These are phyloP conservation scores for Voacanga thouarsii DNA, from an alignment of 257 asterid genomes.

Conservation along the genomic window DNA sequence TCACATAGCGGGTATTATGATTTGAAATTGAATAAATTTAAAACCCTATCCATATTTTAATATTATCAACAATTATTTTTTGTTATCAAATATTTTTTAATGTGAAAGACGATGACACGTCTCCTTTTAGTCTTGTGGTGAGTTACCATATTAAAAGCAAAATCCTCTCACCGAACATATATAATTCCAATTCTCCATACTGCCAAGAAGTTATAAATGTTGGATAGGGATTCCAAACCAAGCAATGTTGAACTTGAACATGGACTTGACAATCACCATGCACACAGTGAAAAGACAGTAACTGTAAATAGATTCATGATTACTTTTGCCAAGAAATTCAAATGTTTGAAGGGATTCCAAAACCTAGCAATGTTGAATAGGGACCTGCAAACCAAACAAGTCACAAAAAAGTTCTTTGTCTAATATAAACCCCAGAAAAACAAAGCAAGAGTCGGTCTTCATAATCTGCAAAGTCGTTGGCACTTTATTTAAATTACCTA, in stretches of 20 bases:
- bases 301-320: slow-evolving; percentile 10
- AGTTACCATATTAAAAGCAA: not conserved
- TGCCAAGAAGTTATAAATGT: not conserved
- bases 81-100: too few relatives aligned
- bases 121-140: not conserved
- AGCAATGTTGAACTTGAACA: not conserved
- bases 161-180: not conserved
- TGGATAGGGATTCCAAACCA: not conserved
- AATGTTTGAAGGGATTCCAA: not conserved
- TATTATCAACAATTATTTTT: too few relatives aligned
- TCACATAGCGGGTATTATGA: slow-evolving; percentile 24
- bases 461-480: slow-evolving; percentile 52
- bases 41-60: too few relatives aligned
- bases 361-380: not conserved
- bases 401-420: slow-evolving; percentile 9
- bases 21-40: not conserved
- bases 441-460: slow-evolving; percentile 20
- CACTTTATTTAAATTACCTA: slow-evolving; percentile 54
- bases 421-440: not conserved
- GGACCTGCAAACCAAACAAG: slow-evolving; percentile 1
- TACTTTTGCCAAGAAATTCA: not conserved
- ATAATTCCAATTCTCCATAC: not conserved
- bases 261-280: too few relatives aligned
- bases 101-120: too few relatives aligned
- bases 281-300: not conserved